These are phyloP conservation scores for Penicillium sp. DNA, from an alignment of 2,329 filamentous ascomycete genomes.

Conservation along the genomic window DNA sequence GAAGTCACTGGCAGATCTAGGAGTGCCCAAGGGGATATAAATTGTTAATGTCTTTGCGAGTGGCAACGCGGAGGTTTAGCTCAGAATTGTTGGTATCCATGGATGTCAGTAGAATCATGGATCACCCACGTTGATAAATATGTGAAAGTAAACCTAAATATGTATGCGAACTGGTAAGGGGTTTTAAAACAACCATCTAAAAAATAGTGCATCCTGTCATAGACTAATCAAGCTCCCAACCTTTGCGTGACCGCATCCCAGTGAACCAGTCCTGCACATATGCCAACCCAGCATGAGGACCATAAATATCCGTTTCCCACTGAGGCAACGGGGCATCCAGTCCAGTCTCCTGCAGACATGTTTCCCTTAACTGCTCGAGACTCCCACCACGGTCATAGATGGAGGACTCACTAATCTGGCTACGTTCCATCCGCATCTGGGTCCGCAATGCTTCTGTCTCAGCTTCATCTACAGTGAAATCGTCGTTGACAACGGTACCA, in stretches of 20 bases:
- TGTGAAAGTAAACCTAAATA: no score
- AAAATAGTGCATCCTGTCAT: background rate
- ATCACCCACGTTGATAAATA: no score
- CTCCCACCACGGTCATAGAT: slow-evolving; percentile 48
- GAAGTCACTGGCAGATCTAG: background rate
- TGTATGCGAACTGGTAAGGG: no score
- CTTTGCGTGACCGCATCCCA: slow-evolving; percentile 16
- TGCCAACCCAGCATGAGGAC: slow-evolving; percentile 46
- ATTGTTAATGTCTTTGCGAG: background rate
- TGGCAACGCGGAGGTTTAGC: no score
- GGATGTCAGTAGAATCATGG: no score
- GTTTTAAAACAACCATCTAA: no score
- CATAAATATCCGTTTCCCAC: slow-evolving; percentile 49
- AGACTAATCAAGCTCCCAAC: slow-evolving; percentile 10
- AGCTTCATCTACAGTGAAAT: slow-evolving; percentile 38
- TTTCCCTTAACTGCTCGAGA: slow-evolving; percentile 40
- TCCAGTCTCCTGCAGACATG: slow-evolving; percentile 46
- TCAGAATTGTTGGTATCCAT: no score
- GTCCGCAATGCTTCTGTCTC: slow-evolving; percentile 41
- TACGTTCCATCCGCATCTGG: slow-evolving; percentile 31
- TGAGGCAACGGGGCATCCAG: slow-evolving; percentile 45
- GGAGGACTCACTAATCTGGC: slow-evolving; percentile 19
- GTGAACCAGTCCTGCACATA: slow-evolving; percentile 51
- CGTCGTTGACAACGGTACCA: slow-evolving; percentile 47
- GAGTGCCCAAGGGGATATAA: background rate